These are phyloP conservation scores for Orbilia javanica DNA, from an alignment of 2,329 filamentous ascomycete genomes.

Conservation along the genomic window DNA sequence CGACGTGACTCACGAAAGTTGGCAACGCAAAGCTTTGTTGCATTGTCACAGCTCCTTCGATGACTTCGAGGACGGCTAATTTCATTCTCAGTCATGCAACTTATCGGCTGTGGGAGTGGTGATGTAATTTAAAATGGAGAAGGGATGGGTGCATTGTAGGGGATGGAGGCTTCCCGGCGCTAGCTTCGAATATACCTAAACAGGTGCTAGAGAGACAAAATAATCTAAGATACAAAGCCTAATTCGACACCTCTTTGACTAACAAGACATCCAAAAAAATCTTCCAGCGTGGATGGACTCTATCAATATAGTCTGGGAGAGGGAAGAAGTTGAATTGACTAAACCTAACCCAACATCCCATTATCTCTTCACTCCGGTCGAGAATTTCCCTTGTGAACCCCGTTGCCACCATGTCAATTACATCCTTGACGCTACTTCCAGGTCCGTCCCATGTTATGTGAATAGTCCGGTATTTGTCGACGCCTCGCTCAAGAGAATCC, in stretches of 20 bases:
- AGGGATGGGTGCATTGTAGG: too few relatives aligned
- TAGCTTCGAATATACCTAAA: too few relatives aligned
- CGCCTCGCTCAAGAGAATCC: background rate
- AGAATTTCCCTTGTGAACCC: background rate
- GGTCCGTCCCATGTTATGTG: conserved; percentile 1
- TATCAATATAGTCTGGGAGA: background rate
- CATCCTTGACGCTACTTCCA: background rate
- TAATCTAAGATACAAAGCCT: background rate
- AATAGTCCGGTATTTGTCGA: background rate
- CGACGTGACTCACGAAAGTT: conserved; percentile 15
- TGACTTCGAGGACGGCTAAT: background rate
- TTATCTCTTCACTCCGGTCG: background rate
- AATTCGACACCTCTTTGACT: background rate
- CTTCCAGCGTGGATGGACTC: conserved; percentile 6
- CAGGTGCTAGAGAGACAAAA: too few relatives aligned
- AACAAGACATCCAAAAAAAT: conserved; percentile 7
- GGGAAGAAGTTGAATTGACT: background rate
- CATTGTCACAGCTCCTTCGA: background rate
- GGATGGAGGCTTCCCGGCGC: too few relatives aligned
- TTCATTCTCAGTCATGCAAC: background rate
- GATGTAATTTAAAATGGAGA: too few relatives aligned
- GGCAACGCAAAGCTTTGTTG: background rate
- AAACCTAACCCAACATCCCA: conserved; percentile 3
- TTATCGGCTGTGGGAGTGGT: too few relatives aligned
- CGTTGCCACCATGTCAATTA: background rate